A percentile compares a stretch with the other conserved stretches of the same genome.
Conservation (phyloP, 371 early-diverging fungal genomes). For the Apophysomyces trapeziformis region DNA sequence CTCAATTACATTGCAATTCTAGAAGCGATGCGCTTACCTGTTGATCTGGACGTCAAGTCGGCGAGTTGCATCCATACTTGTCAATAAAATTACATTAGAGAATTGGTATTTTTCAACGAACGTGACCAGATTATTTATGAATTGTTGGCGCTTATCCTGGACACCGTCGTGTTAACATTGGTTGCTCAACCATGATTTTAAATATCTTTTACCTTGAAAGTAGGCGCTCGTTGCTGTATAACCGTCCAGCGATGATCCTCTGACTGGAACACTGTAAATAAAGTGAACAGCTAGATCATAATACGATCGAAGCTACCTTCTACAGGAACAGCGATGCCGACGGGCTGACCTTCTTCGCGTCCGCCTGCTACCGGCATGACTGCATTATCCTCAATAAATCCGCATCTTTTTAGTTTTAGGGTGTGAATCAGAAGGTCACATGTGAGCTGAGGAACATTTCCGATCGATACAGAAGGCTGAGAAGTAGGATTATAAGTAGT, state of each 20-base stretch:
- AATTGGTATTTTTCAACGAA: slow-evolving; percentile 62
- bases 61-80: slow-evolving; percentile 73
- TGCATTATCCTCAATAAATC: slow-evolving; percentile 62
- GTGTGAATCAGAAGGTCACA: slow-evolving; percentile 75
- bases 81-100: slow-evolving; percentile 57
- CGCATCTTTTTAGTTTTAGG: slow-evolving; percentile 64
- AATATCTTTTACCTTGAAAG: slow-evolving; percentile 31
- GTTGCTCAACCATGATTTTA: slow-evolving; percentile 16
- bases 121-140: slow-evolving; percentile 46
- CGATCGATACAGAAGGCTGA: slow-evolving; percentile 78
- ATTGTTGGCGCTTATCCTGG: slow-evolving; percentile 30
- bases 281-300: neutral
- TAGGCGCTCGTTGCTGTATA: slow-evolving; percentile 64
- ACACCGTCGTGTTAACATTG: neutral
- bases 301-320: slow-evolving; percentile 44
- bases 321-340: slow-evolving; percentile 46
- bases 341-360: slow-evolving; percentile 27
- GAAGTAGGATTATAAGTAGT: neutral
- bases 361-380: slow-evolving; percentile 61
- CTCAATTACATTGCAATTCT: neutral
- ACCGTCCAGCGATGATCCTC: slow-evolving; percentile 57
- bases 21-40: slow-evolving; percentile 25
- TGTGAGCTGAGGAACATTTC: slow-evolving; percentile 79
- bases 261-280: slow-evolving; percentile 55
- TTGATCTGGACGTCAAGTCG: slow-evolving; percentile 69